A percentile compares a stretch with the other conserved stretches of the same genome.
These are phyloP conservation scores for Alternaria solani DNA, from an alignment of 2,329 filamentous ascomycete genomes.

Conservation along the genomic window DNA sequence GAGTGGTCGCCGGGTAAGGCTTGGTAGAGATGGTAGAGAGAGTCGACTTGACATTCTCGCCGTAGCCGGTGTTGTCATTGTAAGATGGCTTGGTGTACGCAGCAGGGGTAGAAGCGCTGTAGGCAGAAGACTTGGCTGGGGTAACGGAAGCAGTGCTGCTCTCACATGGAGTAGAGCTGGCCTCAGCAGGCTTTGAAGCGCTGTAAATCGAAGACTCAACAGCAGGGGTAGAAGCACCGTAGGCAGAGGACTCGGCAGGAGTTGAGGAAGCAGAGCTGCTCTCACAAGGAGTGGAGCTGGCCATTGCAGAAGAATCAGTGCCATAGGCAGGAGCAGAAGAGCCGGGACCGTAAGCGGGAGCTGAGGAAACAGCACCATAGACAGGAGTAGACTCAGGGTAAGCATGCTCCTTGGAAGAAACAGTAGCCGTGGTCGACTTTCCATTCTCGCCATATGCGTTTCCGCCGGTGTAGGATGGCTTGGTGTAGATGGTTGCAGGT, in stretches of 20 bases:
- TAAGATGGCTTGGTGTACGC: conserved; percentile 11
- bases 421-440: conserved; percentile 5
- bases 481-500: conserved; percentile 2
- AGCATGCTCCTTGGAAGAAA: conserved; percentile 2
- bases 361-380: not conserved
- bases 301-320: not conserved
- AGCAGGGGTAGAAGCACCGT: conserved; percentile 4
- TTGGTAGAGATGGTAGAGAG: conserved; percentile 4
- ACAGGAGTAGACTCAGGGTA: conserved; percentile 3
- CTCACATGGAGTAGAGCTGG: conserved; percentile 9
- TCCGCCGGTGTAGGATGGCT: conserved; percentile 8
- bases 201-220: not conserved
- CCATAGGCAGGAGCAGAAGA: conserved; percentile 1
- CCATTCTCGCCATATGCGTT: conserved; percentile 4
- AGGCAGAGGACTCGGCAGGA: not conserved
- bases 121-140: not conserved
- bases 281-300: conserved; percentile 10
- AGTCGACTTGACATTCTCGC: conserved; percentile 1
- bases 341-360: not conserved
- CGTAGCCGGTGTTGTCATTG: conserved; percentile 4
- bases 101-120: conserved; percentile 7
- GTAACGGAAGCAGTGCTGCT: conserved; percentile 4
- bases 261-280: conserved; percentile 7
- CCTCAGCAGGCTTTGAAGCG: not conserved
- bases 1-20: conserved; percentile 1